Base-by-base conservation (phyloP, 2,329 filamentous ascomycete genomes). In the Lasiodiplodia theobromae region DNA sequence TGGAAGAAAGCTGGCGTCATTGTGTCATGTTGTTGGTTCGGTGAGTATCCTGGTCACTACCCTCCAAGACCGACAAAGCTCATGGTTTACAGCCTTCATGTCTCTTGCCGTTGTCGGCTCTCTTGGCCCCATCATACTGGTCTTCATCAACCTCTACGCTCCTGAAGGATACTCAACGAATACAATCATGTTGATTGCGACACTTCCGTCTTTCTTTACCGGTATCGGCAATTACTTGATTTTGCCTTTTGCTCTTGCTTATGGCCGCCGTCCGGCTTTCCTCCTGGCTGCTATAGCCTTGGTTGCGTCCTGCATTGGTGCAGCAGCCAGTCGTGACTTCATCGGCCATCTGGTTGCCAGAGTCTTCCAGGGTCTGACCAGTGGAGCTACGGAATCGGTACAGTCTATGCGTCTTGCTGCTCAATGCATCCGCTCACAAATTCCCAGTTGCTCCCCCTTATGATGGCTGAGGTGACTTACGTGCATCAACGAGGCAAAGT, bases 401-500 rank as follows among this genome's bases (percentile, higher is more conserved):
- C 6, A 4, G n/a, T n/a, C 1, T 34, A 5, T 5, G 28, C 28
- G 7, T 11, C 6, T n/a, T 10, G 8, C 1, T 5, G 2, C 2
- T 12, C 18, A 10, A 11, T 12, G 2, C 1, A 16, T 18, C 5
- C 7, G 11, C 58, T 51, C 23, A 63, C 79, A 1, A 79, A 77
- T 1, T 80, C 82, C 69, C 81, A 76, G 6, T 76, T 82, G 2
- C 76, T 82, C 10, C 80, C 80, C 4, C 68, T 79, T 21, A 79
- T 81, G 67, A 73, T 82, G 7, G 74, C 80, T 12, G 81, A 82
- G 52, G 76, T 81, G 2, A 78, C 79, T 0, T 83, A 82, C 51
- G 72, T 83, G 1, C 79, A 82, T 69, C 77, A 82, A 68, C 76
- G 80, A 1, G 76, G 76, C 10, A 66, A 74, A 8, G 73, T 77